Evolutionary conservation across 371 early-diverging fungal species (phyloP).

Genomic region (Mucor piriformis): DNA sequence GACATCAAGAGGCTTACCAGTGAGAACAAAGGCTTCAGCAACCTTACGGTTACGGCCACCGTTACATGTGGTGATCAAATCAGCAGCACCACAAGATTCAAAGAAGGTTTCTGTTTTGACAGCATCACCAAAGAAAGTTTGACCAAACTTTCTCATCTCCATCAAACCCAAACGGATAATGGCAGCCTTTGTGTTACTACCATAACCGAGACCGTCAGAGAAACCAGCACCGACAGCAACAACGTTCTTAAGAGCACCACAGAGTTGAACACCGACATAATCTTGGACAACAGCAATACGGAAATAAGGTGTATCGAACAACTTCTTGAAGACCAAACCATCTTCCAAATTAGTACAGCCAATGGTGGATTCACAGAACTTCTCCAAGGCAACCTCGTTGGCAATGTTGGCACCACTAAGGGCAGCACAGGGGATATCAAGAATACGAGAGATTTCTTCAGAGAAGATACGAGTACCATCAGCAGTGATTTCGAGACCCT

Average conservation of each 20-base stretch:
- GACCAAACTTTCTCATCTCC: conserved; percentile 95
- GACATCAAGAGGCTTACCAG: conserved; percentile 83
- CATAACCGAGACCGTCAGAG: conserved; percentile 86
- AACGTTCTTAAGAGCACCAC: conserved; percentile 98
- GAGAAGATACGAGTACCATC: conserved; percentile 80
- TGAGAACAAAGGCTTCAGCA: conserved; percentile 83
- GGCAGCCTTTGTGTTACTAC: conserved; percentile 97
- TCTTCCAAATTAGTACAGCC: conserved; percentile 74
- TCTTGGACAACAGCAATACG: conserved; percentile 83
- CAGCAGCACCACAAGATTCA: conserved; percentile 93
- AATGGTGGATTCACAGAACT: conserved; percentile 96
- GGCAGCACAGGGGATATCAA: conserved; percentile 77
- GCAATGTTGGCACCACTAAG: conserved; percentile 99
- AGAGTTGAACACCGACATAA: conserved; percentile 93
- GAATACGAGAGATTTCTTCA: conserved; percentile 76
- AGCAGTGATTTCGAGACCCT: conserved; percentile 80
- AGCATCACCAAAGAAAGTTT: conserved; percentile 73
- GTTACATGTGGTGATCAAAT: conserved; percentile 91
- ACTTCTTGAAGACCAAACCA: conserved; percentile 73
- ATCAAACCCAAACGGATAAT: conserved; percentile 95
- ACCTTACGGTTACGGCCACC: conserved; percentile 94
- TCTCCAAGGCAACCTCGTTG: conserved; percentile 91
- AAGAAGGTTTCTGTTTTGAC: conserved; percentile 84
- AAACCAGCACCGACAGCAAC: conserved; percentile 98
- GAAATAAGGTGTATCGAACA: conserved; percentile 92